Evolutionary conservation across 164 flowering plant genomes (phyloP), one percentile per base, ranked within the genome.

Genomic region (Liquidambar formosana): DNA sequence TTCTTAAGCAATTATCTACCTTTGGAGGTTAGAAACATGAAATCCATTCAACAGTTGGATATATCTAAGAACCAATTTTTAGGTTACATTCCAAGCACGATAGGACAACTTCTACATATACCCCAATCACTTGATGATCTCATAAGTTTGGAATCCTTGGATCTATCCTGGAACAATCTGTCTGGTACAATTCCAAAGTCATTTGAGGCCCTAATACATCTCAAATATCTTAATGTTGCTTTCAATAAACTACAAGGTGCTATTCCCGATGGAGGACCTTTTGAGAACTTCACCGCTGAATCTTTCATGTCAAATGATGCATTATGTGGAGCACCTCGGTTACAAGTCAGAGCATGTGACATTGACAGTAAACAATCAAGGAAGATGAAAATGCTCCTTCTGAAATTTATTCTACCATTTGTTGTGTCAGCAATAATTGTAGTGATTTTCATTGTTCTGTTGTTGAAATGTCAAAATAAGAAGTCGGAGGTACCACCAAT

Each of bases 291-390:
- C 38, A 47, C 41, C 0, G 28, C 66, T 46, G 23, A 46, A 8
- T 63, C 53, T 46, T 46, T 63, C 66, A 46, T 63, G 8, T 25
- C n/a, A 3, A 63, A 47, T 15, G 16, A 63, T 23, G 54, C 23
- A 12, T 13, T 47, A 10, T 43, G 65, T 43, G 65, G 65, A 11
- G 25, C 28, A 10, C 51, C 28, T 19, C 21, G 1, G 1, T 41
- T 26, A n/a, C 10, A 15, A 25, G 48, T 33, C 41, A 33, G 11
- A 8, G 10, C 52, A 12, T 23, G 53, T 10, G 10, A 16, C 23
- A 14, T 3, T 8, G 4, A 14, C 3, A 8, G 16, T 26, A 48
- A 1, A 1, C 44, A 63, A 0, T 44, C 52, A 45, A 3, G 38
- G 14, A 63, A 22, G 9, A 44, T 5, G 44, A 46, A 14, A 15